A percentile compares a stretch with the other conserved stretches of the same genome.
These are phyloP conservation scores for Solanum hybrid DNA, from an alignment of 305 asterid genomes.

Conservation along the genomic window DNA sequence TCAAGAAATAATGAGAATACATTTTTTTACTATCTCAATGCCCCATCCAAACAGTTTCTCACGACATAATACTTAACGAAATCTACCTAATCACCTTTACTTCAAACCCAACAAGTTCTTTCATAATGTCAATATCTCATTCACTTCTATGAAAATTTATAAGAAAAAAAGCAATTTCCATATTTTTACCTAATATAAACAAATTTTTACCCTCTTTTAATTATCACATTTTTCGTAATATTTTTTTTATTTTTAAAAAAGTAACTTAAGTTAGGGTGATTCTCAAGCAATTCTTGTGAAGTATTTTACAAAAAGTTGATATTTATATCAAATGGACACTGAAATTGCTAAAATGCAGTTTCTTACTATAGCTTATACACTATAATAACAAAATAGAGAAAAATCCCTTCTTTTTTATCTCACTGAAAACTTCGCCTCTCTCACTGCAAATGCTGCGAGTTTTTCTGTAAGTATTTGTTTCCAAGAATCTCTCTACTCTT, in stretches of 20 bases:
- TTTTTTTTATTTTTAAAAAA: too few relatives aligned
- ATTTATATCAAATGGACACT: neutral
- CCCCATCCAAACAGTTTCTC: neutral
- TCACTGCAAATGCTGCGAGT: neutral
- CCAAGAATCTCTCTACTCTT: neutral
- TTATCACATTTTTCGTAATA: neutral
- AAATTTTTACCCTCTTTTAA: neutral
- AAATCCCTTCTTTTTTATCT: neutral
- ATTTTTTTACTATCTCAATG: neutral
- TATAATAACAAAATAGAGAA: too few relatives aligned
- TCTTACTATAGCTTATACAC: neutral
- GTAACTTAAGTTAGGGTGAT: neutral
- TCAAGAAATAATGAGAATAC: neutral
- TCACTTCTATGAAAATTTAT: neutral
- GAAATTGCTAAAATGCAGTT: neutral
- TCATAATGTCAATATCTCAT: too few relatives aligned
- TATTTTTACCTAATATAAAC: neutral
- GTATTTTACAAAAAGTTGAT: neutral
- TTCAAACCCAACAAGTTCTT: neutral
- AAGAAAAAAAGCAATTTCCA: neutral
- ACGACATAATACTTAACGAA: too few relatives aligned
- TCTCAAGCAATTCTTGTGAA: neutral
- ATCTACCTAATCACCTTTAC: neutral
- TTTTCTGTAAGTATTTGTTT: neutral
- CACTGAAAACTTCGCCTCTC: neutral